phyloP scores from a whole-genome alignment of 2,329 filamentous ascomycete genomes.

The Aspergillus piperis region DNA sequence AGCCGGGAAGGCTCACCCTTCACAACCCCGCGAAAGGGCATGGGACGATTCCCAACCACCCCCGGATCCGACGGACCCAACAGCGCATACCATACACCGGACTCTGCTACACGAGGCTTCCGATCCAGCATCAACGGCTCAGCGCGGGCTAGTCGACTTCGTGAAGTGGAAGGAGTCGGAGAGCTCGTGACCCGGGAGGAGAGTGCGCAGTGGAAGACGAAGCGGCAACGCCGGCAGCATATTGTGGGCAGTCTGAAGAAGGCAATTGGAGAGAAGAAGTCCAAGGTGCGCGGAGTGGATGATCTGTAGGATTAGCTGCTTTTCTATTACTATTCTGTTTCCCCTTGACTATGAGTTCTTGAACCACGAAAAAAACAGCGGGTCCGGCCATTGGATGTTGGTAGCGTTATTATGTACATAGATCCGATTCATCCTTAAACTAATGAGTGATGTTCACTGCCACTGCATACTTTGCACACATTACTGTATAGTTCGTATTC shows the following conservation, averaged over 20 bases:
- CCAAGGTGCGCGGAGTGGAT: constrained; percentile 36
- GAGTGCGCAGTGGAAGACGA: constrained; percentile 38
- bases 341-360: constrained; percentile 1
- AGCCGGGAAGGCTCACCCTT: constrained; percentile 44
- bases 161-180: constrained; percentile 30
- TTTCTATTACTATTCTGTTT: constrained; percentile 10
- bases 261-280: constrained; percentile 37
- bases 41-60: constrained; percentile 36
- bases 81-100: constrained; percentile 45
- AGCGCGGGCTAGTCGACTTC: constrained; percentile 34
- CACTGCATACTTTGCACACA: too few relatives aligned
- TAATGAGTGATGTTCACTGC: constrained; percentile 2
- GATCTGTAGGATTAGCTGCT: constrained; percentile 27
- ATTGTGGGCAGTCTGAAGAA: constrained; percentile 39
- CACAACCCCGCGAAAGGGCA: constrained; percentile 37
- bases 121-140: constrained; percentile 40
- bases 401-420: constrained; percentile 8
- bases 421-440: constrained; percentile 1
- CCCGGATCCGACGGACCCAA: constrained; percentile 40
- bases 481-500: too few relatives aligned
- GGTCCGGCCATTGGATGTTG: constrained; percentile 9
- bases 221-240: constrained; percentile 37
- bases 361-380: constrained; percentile 5
- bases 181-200: constrained; percentile 34
- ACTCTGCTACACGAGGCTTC: constrained; percentile 39